Percentiles rank a stretch among this genome's conserved stretches.
Evolutionary conservation across 371 early-diverging fungal genomes (phyloP).

Genomic region (Apophysomyces variabilis): DNA sequence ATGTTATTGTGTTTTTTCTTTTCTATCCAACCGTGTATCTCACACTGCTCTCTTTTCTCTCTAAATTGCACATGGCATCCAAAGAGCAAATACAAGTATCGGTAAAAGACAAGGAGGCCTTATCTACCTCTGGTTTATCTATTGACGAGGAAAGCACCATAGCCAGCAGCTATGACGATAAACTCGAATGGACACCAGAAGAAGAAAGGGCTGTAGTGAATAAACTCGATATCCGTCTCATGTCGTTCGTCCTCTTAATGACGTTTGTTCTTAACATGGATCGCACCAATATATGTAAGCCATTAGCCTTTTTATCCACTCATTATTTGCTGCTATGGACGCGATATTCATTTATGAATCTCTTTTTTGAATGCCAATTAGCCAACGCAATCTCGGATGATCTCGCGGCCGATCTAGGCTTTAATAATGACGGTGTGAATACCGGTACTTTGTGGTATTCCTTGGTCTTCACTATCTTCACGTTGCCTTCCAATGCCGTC

Average conservation of each 20-base stretch:
- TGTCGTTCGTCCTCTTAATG: constrained; percentile 41
- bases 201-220: constrained; percentile 35
- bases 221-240: constrained; percentile 37
- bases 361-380: constrained; percentile 9
- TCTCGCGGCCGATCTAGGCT: constrained; percentile 43
- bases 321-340: background rate
- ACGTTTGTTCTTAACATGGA: constrained; percentile 55
- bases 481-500: constrained; percentile 53
- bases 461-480: constrained; percentile 40
- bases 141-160: constrained; percentile 16
- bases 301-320: background rate
- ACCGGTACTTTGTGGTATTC: constrained; percentile 40
- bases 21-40: no score
- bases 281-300: constrained; percentile 52
- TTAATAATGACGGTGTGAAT: constrained; percentile 43
- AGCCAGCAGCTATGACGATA: constrained; percentile 24
- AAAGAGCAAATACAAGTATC: background rate
- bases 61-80: background rate
- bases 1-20: no score
- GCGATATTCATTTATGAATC: background rate
- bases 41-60: background rate
- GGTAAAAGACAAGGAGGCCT: background rate
- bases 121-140: constrained; percentile 10
- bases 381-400: constrained; percentile 55
- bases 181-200: constrained; percentile 44